Conservation (phyloP, 805 yeast species). For the Cyberlindnera xylosilytica region DNA sequence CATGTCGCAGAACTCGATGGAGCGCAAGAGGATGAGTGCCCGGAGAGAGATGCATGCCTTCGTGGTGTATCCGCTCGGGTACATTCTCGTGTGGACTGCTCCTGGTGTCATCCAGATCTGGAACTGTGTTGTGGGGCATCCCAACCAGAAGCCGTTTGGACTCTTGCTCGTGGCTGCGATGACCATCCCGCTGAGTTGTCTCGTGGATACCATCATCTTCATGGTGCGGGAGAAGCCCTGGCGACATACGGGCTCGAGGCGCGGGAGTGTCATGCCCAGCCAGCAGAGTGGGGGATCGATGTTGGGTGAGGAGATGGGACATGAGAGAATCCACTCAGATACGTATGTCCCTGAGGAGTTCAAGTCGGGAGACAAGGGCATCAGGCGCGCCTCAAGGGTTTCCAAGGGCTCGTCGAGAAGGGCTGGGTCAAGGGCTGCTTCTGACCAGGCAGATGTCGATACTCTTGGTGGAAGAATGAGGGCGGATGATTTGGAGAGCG, state of each 20-base stretch:
- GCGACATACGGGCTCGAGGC: constrained; percentile 29
- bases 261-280: background rate
- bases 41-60: constrained; percentile 23
- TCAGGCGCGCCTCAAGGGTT: too few species aligned
- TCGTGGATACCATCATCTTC: constrained; percentile 73
- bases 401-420: too few species aligned
- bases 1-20: constrained; percentile 10
- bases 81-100: constrained; percentile 20
- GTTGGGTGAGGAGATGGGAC: too few species aligned
- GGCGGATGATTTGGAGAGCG: background rate
- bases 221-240: constrained; percentile 77
- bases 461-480: background rate
- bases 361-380: too few species aligned
- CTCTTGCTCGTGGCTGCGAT: constrained; percentile 45
- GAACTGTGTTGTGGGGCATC: constrained; percentile 3
- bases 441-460: too few species aligned
- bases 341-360: too few species aligned
- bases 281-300: background rate
- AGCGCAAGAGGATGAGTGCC: constrained; percentile 10
- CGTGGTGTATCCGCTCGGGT: constrained; percentile 23
- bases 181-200: constrained; percentile 75
- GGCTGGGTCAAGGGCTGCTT: too few species aligned
- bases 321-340: too few species aligned
- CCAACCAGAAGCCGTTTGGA: constrained; percentile 5
- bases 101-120: constrained; percentile 18